Percentiles rank a stretch among this genome's conserved stretches.
These are phyloP conservation scores for Marasmius sp. DNA, from an alignment of 1,284 basidiomycete genomes.

Conservation along the genomic window DNA sequence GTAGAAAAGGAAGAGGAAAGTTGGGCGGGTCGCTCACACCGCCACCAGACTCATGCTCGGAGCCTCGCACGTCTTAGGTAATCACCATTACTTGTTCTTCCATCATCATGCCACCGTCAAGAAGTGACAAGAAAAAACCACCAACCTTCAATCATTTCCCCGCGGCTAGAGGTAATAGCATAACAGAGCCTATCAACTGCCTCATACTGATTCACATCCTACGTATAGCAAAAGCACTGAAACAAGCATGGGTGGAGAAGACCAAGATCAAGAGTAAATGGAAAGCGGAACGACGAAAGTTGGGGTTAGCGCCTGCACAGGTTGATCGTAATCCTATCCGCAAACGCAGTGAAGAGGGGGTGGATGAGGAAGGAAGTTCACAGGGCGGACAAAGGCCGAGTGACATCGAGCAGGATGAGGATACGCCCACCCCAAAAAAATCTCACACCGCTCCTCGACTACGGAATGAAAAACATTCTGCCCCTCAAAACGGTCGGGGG, in stretches of 20 bases:
- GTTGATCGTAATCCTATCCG: conserved; percentile 21
- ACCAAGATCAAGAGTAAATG: conserved; percentile 77
- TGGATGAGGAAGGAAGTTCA: conserved; percentile 8
- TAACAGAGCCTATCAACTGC: not conserved
- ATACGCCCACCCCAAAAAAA: not conserved
- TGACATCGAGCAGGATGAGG: not conserved
- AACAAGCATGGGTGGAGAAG: conserved; percentile 70
- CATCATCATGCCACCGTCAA: conserved; percentile 14
- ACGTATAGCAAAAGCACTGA: conserved; percentile 64
- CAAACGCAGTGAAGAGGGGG: conserved; percentile 19
- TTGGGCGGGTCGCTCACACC: conserved; percentile 7
- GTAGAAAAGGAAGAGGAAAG: conserved; percentile 28
- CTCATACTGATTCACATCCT: conserved; percentile 2
- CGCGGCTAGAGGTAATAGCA: conserved; percentile 51
- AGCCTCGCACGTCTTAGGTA: not conserved
- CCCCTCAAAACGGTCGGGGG: not conserved
- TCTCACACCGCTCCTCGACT: not conserved
- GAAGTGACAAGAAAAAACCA: conserved; percentile 53
- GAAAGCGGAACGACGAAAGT: conserved; percentile 71
- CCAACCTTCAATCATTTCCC: conserved; percentile 74
- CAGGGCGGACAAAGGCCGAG: not conserved
- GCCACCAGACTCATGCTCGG: not conserved
- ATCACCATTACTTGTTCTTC: not conserved
- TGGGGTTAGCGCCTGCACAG: conserved; percentile 33
- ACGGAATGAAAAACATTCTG: not conserved